These are phyloP conservation scores for Glycine latifolia DNA, from an alignment of 306 rosid species.

Conservation along the genomic window DNA sequence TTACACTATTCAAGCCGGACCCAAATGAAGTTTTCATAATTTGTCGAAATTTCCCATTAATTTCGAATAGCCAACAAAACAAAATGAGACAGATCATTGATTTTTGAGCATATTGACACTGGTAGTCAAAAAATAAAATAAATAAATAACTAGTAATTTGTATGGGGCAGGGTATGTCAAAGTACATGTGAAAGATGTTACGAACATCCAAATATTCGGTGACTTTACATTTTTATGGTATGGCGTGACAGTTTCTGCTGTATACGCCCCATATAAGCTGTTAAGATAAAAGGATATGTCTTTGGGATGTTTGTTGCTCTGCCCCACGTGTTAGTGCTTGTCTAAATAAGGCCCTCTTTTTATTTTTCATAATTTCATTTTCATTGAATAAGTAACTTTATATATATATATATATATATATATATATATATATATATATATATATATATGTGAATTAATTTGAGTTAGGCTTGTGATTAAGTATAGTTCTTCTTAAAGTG, in stretches of 20 bases:
- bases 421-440: not conserved
- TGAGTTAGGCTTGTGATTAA: not conserved
- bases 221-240: constrained; percentile 2
- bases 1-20: not conserved
- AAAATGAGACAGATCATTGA: not conserved
- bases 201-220: constrained; percentile 31
- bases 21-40: constrained; percentile 11
- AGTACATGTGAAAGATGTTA: constrained; percentile 14
- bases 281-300: not conserved
- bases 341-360: not conserved
- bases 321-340: not conserved
- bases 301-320: constrained; percentile 1
- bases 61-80: constrained; percentile 7
- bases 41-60: not conserved
- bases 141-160: not conserved
- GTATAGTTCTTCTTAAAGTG: not conserved
- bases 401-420: not conserved
- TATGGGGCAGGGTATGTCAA: not conserved
- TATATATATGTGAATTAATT: not conserved
- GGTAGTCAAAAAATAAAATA: not conserved
- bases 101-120: not conserved
- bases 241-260: not conserved
- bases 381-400: not conserved
- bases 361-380: not conserved
- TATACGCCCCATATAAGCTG: not conserved